Evolutionary conservation across 2,329 filamentous ascomycete genomes (phyloP), one percentile per base, ranked within the genome.

Genomic region (Fusarium pseudocircinatum): DNA sequence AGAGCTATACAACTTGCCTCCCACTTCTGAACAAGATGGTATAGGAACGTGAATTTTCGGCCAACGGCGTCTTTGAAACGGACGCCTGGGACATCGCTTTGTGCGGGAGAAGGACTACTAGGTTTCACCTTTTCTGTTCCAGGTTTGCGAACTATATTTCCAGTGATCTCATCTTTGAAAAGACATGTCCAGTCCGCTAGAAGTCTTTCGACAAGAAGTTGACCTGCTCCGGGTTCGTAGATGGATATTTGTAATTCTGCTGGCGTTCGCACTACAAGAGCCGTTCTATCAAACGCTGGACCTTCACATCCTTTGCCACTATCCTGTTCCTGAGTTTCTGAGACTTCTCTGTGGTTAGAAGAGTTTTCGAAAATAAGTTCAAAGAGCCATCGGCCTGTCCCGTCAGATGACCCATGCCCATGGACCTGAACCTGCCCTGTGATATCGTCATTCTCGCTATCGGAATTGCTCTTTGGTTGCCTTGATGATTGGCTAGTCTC

Each of bases 121-220:
- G 26, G 12, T 16, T 16, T 30, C 3, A 2, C 2, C 2, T 30
- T 12, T 2, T 32, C 36, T 13, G 1, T 18, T 14, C 2, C 20
- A 6, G 20, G 11, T 13, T 14, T 24, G 2, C 0, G 2, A 0
- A 14, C 1, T 2, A 4, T 3, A 2, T 3, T 28, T 6, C 14
- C 18, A 7, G 24, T 9, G 7, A 13, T 13, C 13, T 39, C 34
- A 2, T n/a, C 10, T 7, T 5, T 4, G 0, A 26, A 24, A 20
- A 32, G 36, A 2, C 8, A 30, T 8, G 12, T 56, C 52, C 52
- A 56, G 20, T 56, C 52, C 1, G 26, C 15, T 4, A 56, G 2
- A 11, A 56, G 52, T 6, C 0, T 30, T 2, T 30, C 52, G 0
- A 56, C 4, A 12, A 56, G 36, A 24, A 2, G 2, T 20, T 28